Base-by-base conservation (phyloP, 345 rosid genomes). In the Excoecaria cochinchinensis region DNA sequence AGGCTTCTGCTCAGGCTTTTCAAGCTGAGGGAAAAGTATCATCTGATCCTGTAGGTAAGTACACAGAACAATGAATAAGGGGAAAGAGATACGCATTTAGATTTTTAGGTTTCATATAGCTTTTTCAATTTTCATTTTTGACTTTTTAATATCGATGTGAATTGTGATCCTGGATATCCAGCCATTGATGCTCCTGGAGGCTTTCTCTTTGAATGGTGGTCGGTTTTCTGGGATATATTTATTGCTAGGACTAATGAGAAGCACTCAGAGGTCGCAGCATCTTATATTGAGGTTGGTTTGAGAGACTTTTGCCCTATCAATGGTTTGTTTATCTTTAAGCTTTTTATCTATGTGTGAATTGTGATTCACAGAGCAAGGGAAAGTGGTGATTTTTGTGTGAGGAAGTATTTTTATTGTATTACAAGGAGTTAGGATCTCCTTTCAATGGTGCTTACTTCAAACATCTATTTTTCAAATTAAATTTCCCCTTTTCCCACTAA, bases 131-230 rank as follows among this genome's bases (percentile, higher is more conserved):
- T 77, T 50, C 40, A 3, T 44, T 42, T 57, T 38, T 52, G 8
- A n/a, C 38, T 59, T 60, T 6, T 67, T 72, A 4, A 58, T n/a
- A 6, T 74, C 55, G 73, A 53, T 70, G 38, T 69, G 24, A 55
- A 16, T 77, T 76, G 77, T 76, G 59, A 36, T 65, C 51, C 5
- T 44, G 78, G 73, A 58, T 84, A 79, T 82, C 73, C 88, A 93
- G 99, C 99, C 39, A 95, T 95, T 71, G 98, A 95, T 76, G 99
- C 99, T 15, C 99, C 99, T 38, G 99, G 98, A 36, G 99, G 99
- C 31, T 95, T 95, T 83, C 92, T 95, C 57, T 95, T 95, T 79
- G 99, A 95, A 82, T 95, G 99, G 99, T 95, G 99, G 99, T 95
- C 99, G 10, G 99, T 95, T 62, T 95, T 95, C 81, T 95, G 99